phyloP scores from a whole-genome alignment of 768 basidiomycete genomes.

The Tulasnella sp. region DNA sequence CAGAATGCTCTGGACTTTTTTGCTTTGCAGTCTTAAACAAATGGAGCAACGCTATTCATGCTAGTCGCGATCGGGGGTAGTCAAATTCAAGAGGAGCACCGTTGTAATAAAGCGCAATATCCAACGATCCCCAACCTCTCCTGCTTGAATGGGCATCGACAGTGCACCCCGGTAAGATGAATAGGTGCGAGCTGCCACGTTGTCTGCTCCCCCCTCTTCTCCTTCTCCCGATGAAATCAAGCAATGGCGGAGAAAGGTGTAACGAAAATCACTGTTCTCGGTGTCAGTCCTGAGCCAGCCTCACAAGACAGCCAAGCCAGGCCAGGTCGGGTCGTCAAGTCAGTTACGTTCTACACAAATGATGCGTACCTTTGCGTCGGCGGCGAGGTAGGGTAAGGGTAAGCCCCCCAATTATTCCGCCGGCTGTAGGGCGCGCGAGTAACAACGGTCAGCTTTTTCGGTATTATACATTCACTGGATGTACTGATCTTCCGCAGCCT shows the following conservation, averaged over 20 bases:
- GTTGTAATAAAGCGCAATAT: background rate
- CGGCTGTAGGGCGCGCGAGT: background rate
- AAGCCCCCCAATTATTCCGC: background rate
- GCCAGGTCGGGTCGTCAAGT: background rate
- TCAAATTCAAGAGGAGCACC: background rate
- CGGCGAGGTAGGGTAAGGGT: background rate
- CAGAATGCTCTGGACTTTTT: background rate
- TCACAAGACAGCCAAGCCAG: background rate
- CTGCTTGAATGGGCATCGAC: background rate
- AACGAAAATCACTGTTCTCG: no score
- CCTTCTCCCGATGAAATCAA: background rate
- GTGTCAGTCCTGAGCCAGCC: background rate
- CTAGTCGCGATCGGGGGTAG: background rate
- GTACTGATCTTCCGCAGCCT: constrained; percentile 9
- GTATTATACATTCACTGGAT: background rate
- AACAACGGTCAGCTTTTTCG: background rate
- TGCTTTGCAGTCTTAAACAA: background rate
- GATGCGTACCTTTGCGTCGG: background rate
- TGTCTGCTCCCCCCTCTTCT: background rate
- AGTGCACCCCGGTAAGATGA: background rate
- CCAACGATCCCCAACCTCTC: background rate
- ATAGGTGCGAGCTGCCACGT: background rate
- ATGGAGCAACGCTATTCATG: background rate
- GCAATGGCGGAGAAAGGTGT: no score
- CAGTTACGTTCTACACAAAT: background rate